Base-by-base conservation (phyloP, 2,329 filamentous ascomycete species). In the Venturia carpophila region DNA sequence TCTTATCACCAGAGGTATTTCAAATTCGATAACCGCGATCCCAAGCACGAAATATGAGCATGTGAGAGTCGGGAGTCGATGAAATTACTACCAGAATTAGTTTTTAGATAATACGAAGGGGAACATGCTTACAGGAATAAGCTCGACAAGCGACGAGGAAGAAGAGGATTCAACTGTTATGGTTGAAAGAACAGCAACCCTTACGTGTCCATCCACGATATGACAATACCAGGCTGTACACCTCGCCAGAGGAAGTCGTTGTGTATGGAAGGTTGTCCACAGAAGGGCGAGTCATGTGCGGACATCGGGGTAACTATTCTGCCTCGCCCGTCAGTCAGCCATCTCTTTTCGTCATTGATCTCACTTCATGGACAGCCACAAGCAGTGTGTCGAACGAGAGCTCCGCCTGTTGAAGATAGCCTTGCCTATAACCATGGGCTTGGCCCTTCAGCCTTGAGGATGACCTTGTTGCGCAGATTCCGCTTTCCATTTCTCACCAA, bases 261-360 rank as follows among this genome's bases (percentile, higher is more conserved):
- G 15, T 17, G 13, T 6, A 6, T n/a, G 42, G 13, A n/a, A 45
- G 3, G 17, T 45, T n/a, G 42, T n/a, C 42, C 42, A 11, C 15
- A 41, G 39, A 41, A 9, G 9, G 15, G 42, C 47, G 47, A 52
- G 47, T 52, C 47, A 24, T 30, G 47, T 11, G 6, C 27, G 49
- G 49, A 21, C 24, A 55, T 21, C 21, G 52, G 52, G 30, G 52
- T 15, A 58, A 58, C 37, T n/a, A 37, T 37, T 58, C 52, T 58
- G 27, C 52, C 52, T 58, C 30, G 30, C 15, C 30, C 15, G 27
- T 37, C 27, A 37, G 27, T 27, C 37, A 56, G 17, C 30, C 37
- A 37, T 17, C 52, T 37, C 52, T 19, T 37, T 58, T 58, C 52
- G 52, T 58, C 52, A 37, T 58, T 58, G 15, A 58, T 24, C 21